A percentile compares a stretch with the other conserved stretches of the same genome.
These are phyloP conservation scores for Pyrenopolyporus hunteri DNA, from an alignment of 495 filamentous ascomycete genomes.

Conservation along the genomic window DNA sequence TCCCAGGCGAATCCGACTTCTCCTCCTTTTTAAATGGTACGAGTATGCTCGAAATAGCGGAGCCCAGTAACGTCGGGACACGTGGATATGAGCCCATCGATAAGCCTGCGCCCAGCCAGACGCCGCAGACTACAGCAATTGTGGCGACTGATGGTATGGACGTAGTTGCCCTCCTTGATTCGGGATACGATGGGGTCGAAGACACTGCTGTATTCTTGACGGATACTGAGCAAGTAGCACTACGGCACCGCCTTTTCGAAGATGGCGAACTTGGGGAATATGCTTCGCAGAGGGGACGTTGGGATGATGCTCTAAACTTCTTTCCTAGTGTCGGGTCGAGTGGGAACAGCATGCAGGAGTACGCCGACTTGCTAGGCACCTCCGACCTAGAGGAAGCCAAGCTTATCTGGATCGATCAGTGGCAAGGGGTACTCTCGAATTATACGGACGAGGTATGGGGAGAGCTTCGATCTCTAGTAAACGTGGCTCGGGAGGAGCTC, in stretches of 20 bases:
- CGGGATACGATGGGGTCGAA: slow-evolving; percentile 29
- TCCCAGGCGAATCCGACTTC: slow-evolving; percentile 50
- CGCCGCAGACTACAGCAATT: neutral
- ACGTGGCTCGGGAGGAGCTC: slow-evolving; percentile 67
- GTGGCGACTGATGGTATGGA: slow-evolving; percentile 48
- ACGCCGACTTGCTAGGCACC: slow-evolving; percentile 43
- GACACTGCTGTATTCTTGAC: slow-evolving; percentile 33
- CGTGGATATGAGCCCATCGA: neutral
- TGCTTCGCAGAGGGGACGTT: slow-evolving; percentile 29
- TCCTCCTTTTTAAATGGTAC: slow-evolving; percentile 51
- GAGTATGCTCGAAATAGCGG: slow-evolving; percentile 34
- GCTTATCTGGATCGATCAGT: slow-evolving; percentile 57
- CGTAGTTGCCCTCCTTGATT: slow-evolving; percentile 50
- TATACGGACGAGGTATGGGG: slow-evolving; percentile 86
- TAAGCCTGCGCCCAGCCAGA: neutral
- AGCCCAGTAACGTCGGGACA: slow-evolving; percentile 26
- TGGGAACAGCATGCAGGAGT: slow-evolving; percentile 5
- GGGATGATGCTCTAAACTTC: slow-evolving; percentile 53
- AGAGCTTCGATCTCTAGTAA: slow-evolving; percentile 65
- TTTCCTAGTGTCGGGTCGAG: slow-evolving; percentile 43
- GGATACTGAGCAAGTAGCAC: slow-evolving; percentile 28
- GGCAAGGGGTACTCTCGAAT: slow-evolving; percentile 66
- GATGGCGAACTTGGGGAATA: slow-evolving; percentile 2
- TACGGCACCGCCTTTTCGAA: slow-evolving; percentile 47
- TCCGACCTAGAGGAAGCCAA: slow-evolving; percentile 48